These are phyloP conservation scores for Lactarius pseudohatsudake DNA, from an alignment of 768 basidiomycete genomes.

Conservation along the genomic window DNA sequence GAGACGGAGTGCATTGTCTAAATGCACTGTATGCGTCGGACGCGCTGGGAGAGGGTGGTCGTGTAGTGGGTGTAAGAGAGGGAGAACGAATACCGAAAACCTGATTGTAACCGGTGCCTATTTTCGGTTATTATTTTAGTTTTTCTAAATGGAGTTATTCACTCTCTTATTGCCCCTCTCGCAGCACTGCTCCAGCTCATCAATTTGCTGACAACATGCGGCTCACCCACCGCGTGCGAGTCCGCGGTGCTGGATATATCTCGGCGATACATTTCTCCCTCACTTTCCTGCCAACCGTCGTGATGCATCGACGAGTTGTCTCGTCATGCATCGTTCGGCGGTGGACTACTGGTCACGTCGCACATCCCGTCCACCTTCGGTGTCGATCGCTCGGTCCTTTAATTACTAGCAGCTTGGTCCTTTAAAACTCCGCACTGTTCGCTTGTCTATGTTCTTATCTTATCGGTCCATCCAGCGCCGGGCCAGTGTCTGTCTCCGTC, in stretches of 20 bases:
- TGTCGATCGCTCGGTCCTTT: too few species aligned
- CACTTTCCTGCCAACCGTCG: neutral
- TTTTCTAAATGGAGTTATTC: neutral
- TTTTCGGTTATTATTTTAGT: neutral
- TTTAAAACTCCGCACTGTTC: neutral
- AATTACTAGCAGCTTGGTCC: neutral
- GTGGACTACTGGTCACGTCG: neutral
- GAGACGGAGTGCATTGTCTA: conserved; percentile 73
- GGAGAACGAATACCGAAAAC: neutral
- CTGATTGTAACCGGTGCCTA: neutral
- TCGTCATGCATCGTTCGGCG: neutral
- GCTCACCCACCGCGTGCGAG: neutral
- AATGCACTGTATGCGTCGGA: conserved; percentile 8
- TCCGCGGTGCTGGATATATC: neutral
- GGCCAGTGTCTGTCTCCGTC: neutral
- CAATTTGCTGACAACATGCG: neutral
- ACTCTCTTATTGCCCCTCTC: neutral
- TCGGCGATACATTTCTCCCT: neutral
- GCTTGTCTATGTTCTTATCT: neutral
- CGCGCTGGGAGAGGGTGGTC: neutral
- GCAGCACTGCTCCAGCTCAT: neutral
- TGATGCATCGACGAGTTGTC: neutral
- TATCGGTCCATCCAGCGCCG: neutral
- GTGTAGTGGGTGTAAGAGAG: neutral
- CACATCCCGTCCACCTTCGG: too few species aligned